A percentile compares a stretch with the other conserved stretches of the same genome.
Conservation (phyloP, 2,329 filamentous ascomycete species). For the Neopestalotiopsis clavispora region DNA sequence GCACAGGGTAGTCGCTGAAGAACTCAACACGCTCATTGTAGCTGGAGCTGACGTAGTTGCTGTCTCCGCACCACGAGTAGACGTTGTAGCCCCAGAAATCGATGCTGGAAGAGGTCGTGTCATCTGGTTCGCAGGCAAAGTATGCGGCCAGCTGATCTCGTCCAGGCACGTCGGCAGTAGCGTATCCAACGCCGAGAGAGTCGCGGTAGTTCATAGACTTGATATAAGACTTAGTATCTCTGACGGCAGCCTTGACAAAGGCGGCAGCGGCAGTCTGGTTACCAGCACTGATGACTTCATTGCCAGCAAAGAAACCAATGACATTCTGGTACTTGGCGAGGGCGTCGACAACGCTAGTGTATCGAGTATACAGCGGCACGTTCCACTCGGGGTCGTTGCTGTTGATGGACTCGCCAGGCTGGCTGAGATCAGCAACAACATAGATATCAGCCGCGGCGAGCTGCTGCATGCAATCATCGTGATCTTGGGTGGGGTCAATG, state of each 20-base stretch:
- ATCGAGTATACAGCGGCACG: conserved; percentile 76
- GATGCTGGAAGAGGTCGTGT: conserved; percentile 58
- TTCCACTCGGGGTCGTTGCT: conserved; percentile 81
- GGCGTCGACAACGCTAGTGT: conserved; percentile 82
- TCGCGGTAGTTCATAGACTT: conserved; percentile 73
- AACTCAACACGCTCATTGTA: conserved; percentile 84
- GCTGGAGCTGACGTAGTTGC: conserved; percentile 75
- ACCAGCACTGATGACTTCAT: conserved; percentile 89
- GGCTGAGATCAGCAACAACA: conserved; percentile 86
- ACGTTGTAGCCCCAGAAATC: conserved; percentile 99
- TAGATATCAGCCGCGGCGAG: conserved; percentile 90
- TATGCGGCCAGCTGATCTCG: conserved; percentile 84
- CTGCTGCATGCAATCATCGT: conserved; percentile 82
- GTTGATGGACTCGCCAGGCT: conserved; percentile 84
- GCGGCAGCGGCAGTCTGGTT: conserved; percentile 91
- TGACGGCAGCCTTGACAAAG: conserved; percentile 96
- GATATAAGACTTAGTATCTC: conserved; percentile 96
- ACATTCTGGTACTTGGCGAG: conserved; percentile 86
- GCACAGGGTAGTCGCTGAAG: conserved; percentile 88
- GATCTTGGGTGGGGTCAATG: conserved; percentile 79
- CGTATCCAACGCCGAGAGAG: conserved; percentile 88
- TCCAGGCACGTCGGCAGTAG: conserved; percentile 87
- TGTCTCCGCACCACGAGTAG: conserved; percentile 97
- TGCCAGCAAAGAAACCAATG: conserved; percentile 97
- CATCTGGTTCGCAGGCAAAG: conserved; percentile 84